Conservation (phyloP, 306 rosid genomes). For the Medicago lupulina region DNA sequence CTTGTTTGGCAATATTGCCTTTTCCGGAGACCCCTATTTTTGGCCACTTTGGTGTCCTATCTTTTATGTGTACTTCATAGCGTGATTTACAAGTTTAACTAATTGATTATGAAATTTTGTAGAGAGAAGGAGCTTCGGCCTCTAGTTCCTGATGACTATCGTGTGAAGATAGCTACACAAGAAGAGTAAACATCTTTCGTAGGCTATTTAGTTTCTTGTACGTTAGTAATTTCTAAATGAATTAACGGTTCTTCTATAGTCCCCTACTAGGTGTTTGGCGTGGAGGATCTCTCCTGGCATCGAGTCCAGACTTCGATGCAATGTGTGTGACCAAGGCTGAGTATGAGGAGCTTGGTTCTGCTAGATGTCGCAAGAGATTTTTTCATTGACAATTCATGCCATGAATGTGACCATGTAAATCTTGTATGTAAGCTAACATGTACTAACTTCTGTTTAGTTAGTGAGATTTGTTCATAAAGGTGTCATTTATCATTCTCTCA, state of each 20-base stretch:
- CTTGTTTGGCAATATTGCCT: neutral
- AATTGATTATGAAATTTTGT: conserved; percentile 33
- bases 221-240: conserved; percentile 18
- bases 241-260: conserved; percentile 53
- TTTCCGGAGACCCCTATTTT: neutral
- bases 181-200: conserved; percentile 69
- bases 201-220: conserved; percentile 7
- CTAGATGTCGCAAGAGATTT: conserved; percentile 90
- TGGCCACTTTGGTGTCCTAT: conserved; percentile 9
- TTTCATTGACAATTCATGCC: conserved; percentile 56
- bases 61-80: neutral
- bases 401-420: neutral
- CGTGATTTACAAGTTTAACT: conserved; percentile 9
- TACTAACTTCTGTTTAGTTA: conserved; percentile 22
- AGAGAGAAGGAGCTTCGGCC: conserved; percentile 97
- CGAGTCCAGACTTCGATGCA: conserved; percentile 89
- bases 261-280: conserved; percentile 91
- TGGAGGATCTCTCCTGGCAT: conserved; percentile 89
- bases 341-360: conserved; percentile 97
- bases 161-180: conserved; percentile 81
- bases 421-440: conserved; percentile 28
- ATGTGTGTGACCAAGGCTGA: conserved; percentile 97
- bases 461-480: neutral
- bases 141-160: conserved; percentile 83
- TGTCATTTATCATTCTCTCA: conserved; percentile 3